Base-by-base conservation (phyloP, 2,329 filamentous ascomycete genomes). In the Aspergillus proliferans region DNA sequence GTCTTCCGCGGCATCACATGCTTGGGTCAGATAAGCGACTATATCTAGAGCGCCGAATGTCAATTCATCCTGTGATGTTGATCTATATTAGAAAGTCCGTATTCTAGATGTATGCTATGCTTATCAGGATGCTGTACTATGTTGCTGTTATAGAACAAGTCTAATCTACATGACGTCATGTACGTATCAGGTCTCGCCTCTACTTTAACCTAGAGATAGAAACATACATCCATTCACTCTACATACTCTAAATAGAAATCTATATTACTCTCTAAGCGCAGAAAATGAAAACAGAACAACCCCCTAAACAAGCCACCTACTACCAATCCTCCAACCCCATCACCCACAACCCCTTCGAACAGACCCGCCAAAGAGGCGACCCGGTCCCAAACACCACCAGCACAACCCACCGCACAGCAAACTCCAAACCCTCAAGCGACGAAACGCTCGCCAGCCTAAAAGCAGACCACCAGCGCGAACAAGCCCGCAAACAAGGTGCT, bases 281-380 rank as follows among this genome's bases (percentile, higher is more conserved):
- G 26, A 59, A 43, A 41, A 63, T 65, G 61, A 34, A 58, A 30
- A 49, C 52, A 18, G 48, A 50, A 14, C 46, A 70, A 53, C 67
- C 67, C 3, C 62, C 66, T 18, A 67, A 68, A 53, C 47, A 69
- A 62, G 57, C 63, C 3, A 53, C 60, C 40, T 70, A 69, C 53
- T 52, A 53, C 30, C 64, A 68, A 52, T 22, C 60, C 45, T 50
- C 52, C 9, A 70, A 70, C 45, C 67, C 67, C n/a, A 51, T 69
- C 6, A 58, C 62, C 4, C 64, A 65, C 10, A 60, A 49, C 6
- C 61, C 64, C 36, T 49, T 49, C 15, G 61, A 65, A 36, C 63
- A 65, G 39, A 46, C 3, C 34, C 53, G 53, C 12, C 55, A 59
- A 8, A 53, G 60, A 36, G 66, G 65, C 5, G 57, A 66, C 26